Conservation (phyloP, 352 stramenopile genomes). For the Phytophthora citrophthora region DNA sequence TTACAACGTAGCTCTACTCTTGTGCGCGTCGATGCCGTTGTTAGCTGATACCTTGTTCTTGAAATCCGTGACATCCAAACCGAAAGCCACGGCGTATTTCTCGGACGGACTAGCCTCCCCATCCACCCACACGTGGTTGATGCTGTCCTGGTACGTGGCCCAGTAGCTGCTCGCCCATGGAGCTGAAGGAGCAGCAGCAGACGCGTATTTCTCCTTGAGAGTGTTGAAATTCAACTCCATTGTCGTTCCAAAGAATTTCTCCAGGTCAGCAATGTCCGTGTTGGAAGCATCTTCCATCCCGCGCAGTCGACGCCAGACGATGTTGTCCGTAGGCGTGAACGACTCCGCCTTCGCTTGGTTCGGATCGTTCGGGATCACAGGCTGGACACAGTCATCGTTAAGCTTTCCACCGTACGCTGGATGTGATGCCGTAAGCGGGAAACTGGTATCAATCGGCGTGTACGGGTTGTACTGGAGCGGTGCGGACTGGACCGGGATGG, state of each 20-base stretch:
- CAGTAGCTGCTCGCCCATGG: conserved; percentile 57
- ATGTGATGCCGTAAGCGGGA: too few relatives aligned
- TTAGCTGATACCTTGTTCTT: conserved; percentile 36
- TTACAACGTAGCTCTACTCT: conserved; percentile 12
- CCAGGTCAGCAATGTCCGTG: too few relatives aligned
- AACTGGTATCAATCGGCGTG: neutral
- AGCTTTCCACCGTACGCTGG: too few relatives aligned
- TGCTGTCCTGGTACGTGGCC: conserved; percentile 57
- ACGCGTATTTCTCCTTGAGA: neutral
- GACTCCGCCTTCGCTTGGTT: too few relatives aligned
- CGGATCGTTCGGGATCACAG: too few relatives aligned
- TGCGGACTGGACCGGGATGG: neutral
- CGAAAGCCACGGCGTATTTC: conserved; percentile 51
- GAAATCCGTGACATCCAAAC: conserved; percentile 38
- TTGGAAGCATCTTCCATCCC: too few relatives aligned
- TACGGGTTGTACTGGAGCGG: neutral
- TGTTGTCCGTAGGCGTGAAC: too few relatives aligned
- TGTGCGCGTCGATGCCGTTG: conserved; percentile 35
- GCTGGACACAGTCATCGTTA: too few relatives aligned
- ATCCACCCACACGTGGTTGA: conserved; percentile 50
- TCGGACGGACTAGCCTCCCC: conserved; percentile 31
- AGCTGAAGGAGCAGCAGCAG: neutral
- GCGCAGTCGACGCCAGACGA: too few relatives aligned
- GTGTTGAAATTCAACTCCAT: too few relatives aligned
- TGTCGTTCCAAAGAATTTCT: too few relatives aligned